phyloP scores from a whole-genome alignment of 1,284 basidiomycete genomes.

The Irpex sp. region DNA sequence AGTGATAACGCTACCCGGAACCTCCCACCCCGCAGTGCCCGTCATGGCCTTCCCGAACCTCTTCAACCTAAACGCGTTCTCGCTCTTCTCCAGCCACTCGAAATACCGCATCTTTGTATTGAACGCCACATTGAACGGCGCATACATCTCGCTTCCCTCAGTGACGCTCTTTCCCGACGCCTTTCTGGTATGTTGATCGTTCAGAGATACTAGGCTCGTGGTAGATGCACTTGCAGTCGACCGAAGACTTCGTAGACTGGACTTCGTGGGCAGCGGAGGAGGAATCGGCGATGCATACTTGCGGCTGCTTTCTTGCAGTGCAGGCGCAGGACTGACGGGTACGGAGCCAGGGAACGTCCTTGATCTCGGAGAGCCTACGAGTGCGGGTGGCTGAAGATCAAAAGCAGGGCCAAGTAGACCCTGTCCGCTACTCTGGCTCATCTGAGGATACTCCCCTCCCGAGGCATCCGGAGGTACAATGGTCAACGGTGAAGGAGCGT shows the following conservation, averaged over 20 bases:
- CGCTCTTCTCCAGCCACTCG: constrained; percentile 33
- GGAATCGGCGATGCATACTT: neutral
- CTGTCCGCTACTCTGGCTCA: neutral
- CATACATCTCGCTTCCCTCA: constrained; percentile 23
- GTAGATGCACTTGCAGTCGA: neutral
- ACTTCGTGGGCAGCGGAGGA: constrained; percentile 5
- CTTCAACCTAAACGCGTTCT: constrained; percentile 41
- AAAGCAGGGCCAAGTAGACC: constrained; percentile 12
- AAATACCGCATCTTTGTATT: constrained; percentile 31
- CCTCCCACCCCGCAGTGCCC: constrained; percentile 64
- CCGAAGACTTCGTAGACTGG: neutral
- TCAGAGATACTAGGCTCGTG: neutral
- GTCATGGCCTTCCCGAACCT: constrained; percentile 72
- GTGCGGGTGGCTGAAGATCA: constrained; percentile 6
- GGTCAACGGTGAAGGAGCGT: neutral
- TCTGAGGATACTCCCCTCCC: neutral
- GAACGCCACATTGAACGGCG: constrained; percentile 34
- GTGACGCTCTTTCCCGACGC: neutral
- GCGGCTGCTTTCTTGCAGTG: neutral
- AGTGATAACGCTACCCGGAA: constrained; percentile 25
- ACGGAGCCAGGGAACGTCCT: constrained; percentile 5
- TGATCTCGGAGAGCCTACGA: constrained; percentile 3
- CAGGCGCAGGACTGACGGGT: neutral
- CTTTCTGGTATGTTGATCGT: neutral
- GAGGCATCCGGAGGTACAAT: neutral